Evolutionary conservation across 495 filamentous ascomycete species (phyloP).

Genomic region (Penicillium antarcticum): DNA sequence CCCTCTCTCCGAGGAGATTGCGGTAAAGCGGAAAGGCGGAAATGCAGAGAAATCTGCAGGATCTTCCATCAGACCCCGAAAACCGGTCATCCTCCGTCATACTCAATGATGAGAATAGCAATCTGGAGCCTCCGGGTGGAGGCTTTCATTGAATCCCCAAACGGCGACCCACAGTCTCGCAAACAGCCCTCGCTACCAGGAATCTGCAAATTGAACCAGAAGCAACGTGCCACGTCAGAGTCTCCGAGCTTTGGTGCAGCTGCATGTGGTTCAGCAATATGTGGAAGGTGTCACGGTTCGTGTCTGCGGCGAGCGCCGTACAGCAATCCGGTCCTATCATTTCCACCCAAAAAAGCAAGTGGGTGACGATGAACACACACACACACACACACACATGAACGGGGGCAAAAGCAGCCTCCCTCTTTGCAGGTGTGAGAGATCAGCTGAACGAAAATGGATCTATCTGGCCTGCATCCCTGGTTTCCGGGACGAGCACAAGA

Average conservation of each 20-base stretch:
- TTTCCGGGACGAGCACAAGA: conserved; percentile 7
- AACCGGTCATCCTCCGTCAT: conserved; percentile 10
- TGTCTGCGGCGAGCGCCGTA: conserved; percentile 37
- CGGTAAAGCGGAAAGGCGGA: neutral
- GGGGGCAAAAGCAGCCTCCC: conserved; percentile 43
- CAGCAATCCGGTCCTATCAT: conserved; percentile 39
- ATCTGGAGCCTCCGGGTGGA: conserved; percentile 10
- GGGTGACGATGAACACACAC: conserved; percentile 35
- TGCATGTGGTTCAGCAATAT: conserved; percentile 43
- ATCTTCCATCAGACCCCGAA: conserved; percentile 9
- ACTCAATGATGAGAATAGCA: conserved; percentile 12
- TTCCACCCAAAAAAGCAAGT: conserved; percentile 26
- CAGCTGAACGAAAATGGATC: conserved; percentile 44
- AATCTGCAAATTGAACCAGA: conserved; percentile 34
- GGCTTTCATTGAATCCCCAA: conserved; percentile 8
- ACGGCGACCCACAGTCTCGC: conserved; percentile 25
- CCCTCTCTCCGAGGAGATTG: conserved; percentile 4
- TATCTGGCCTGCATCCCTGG: conserved; percentile 16
- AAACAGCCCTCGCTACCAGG: conserved; percentile 27
- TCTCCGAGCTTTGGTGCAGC: conserved; percentile 44
- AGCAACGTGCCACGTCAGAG: conserved; percentile 48
- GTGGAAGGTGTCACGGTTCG: conserved; percentile 41
- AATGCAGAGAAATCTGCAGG: conserved; percentile 11
- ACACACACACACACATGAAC: conserved; percentile 47
- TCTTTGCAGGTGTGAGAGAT: conserved; percentile 45